Conservation (phyloP, 192 early-diverging fungal species). For the Podila epicladia region DNA sequence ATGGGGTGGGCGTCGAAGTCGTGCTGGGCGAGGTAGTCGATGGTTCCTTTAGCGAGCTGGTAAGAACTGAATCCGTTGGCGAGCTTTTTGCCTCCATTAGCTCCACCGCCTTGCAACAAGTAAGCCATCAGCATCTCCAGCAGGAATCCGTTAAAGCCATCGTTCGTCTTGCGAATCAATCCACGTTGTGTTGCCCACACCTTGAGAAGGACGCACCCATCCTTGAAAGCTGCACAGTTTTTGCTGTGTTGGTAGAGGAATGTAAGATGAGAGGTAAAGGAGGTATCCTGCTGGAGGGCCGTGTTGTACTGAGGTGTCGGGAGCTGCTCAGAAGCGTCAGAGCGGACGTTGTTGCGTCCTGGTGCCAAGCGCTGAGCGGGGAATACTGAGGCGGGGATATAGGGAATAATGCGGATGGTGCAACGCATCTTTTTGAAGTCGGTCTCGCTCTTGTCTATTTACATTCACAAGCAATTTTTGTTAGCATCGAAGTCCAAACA, state of each 20-base stretch:
- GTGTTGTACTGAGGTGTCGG: constrained; percentile 94
- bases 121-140: constrained; percentile 90
- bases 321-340: constrained; percentile 52
- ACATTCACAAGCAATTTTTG: too few species aligned
- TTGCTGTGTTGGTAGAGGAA: constrained; percentile 80
- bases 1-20: constrained; percentile 72
- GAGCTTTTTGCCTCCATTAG: constrained; percentile 69
- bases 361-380: constrained; percentile 78
- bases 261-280: constrained; percentile 78
- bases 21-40: constrained; percentile 84
- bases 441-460: constrained; percentile 61
- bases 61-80: constrained; percentile 80
- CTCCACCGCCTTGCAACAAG: constrained; percentile 72
- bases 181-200: constrained; percentile 89
- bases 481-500: too few species aligned
- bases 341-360: constrained; percentile 83
- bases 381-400: constrained; percentile 71
- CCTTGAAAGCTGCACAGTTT: constrained; percentile 78
- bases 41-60: constrained; percentile 85
- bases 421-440: constrained; percentile 76
- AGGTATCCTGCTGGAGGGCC: constrained; percentile 79
- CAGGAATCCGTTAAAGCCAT: constrained; percentile 80
- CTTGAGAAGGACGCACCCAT: constrained; percentile 82
- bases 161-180: constrained; percentile 51
- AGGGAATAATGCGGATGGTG: constrained; percentile 84